Base-by-base conservation (phyloP, 1,284 basidiomycete genomes). In the Sanghuangporus baumii region DNA sequence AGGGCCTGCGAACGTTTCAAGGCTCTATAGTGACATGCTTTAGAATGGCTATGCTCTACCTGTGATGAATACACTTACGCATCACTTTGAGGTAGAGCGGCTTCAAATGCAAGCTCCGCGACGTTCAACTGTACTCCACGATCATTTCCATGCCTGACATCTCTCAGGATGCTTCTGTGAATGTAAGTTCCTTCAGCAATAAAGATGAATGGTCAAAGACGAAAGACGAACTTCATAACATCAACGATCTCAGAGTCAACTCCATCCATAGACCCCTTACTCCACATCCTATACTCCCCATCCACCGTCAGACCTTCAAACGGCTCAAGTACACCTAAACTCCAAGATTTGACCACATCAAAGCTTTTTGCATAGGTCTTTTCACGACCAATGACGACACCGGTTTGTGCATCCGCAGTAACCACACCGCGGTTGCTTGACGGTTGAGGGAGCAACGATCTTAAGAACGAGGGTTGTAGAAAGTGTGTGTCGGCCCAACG, bases 1-100 rank as follows among this genome's bases (percentile, higher is more conserved):
- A 94, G 77, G 0, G 74, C 73, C 63, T 89, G 91, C 9, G 93
- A 94, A 34, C 85, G 74, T 71, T 90, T 93, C 58, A 86, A 66
- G 7, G 91, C 88, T 64, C 91, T 94, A 66, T 1, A 40, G 64
- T 16, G 64, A 62, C 52, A 55, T 59, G 67, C 60, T 34, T 59
- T 56, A 58, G 55, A 26, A 38, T 38, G 56, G 61, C 40, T 50
- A 23, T 61, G 48, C 48, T 59, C 11, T 16, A 34, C 63, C 52
- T 47, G 55, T 54, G 31, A 18, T 55, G 23, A 20, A 71, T 34
- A 31, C 23, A 43, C 79, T 61, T 64, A 89, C 91, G 74, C 75
- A 90, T 93, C 18, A 80, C 66, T 67, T 78, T 82, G n/a, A 79
- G 64, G 7, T 81, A 81, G 23, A n/a, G 64, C 48, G 0, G 82